Conservation (phyloP, 371 early-diverging fungal genomes). For the Caulochytrium protostelioides region DNA sequence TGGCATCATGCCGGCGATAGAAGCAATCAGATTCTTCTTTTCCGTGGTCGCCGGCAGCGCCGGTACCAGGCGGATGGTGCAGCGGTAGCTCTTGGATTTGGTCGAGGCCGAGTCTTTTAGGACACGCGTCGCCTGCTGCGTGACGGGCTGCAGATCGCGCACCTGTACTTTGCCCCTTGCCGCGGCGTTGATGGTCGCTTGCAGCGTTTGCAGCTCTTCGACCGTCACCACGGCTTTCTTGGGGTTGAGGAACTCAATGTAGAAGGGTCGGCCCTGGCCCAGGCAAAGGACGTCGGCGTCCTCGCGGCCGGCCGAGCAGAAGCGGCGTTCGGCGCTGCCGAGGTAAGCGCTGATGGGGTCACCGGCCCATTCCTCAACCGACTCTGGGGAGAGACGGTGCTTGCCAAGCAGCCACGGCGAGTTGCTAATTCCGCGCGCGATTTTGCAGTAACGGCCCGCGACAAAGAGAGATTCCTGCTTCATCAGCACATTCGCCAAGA, state of each 20-base stretch:
- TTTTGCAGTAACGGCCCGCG: constrained; percentile 72
- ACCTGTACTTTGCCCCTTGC: constrained; percentile 17
- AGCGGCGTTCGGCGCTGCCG: constrained; percentile 34
- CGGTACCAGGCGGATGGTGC: constrained; percentile 6
- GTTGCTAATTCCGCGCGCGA: constrained; percentile 59
- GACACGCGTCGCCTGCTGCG: constrained; percentile 26
- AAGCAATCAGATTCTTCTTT: constrained; percentile 2
- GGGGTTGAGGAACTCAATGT: constrained; percentile 69
- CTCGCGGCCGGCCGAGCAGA: constrained; percentile 82
- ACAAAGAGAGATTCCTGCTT: too few relatives aligned
- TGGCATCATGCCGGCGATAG: constrained; percentile 8
- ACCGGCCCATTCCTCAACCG: constrained; percentile 61
- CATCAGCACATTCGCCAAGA: too few relatives aligned
- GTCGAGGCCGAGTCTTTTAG: constrained; percentile 70
- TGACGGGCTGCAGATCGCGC: constrained; percentile 13
- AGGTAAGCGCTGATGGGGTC: constrained; percentile 3
- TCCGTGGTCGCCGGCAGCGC: constrained; percentile 5
- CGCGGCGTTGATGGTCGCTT: constrained; percentile 28
- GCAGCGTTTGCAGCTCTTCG: constrained; percentile 25
- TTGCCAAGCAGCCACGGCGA: constrained; percentile 65
- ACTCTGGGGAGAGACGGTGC: constrained; percentile 41
- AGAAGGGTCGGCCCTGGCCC: constrained; percentile 84
- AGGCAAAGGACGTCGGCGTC: constrained; percentile 94
- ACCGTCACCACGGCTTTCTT: constrained; percentile 8
- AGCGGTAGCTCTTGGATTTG: constrained; percentile 60